Evolutionary conservation across 192 early-diverging fungal genomes (phyloP), one percentile per base, ranked within the genome.

Genomic region (Coemansia sp.): DNA sequence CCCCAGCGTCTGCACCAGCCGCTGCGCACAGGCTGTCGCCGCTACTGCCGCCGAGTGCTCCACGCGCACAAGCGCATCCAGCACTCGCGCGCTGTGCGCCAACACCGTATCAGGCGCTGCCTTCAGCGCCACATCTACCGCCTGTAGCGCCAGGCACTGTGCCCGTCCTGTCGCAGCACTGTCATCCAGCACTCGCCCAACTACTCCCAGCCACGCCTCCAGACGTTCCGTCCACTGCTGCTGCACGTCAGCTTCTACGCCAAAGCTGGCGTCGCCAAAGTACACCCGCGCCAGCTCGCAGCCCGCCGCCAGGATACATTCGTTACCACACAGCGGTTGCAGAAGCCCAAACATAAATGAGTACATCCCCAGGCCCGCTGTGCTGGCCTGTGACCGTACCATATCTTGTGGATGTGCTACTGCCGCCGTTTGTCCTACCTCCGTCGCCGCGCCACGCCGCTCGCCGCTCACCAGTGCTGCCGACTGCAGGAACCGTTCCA

Each of bases 401-500:
- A 72, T 48, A 10, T 23, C 54, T 10, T 62, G n/a, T 16, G 76
- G 76, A 26, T 55, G 65, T 18, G 76, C 76, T 8, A 67, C 67
- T n/a, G 69, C 49, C 30, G 76, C 62, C 4, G 70, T 55, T 9
- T 69, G 48, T 2, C 76, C 76, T 1, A 78, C 18, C 34, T 41
- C 73, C 5, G 64, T 56, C 12, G 64, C 77, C 60, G 44, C 57
- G 30, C 47, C 50, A 49, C 63, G 77, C 9, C 68, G 69, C 44
- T 69, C 77, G n/a, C 65, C 27, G 51, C 77, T 74, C 16, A 74
- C 38, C 30, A 70, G 64, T 19, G 77, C 62, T 31, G 64, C 65
- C 2, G 77, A 64, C 28, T 64, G 71, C 10, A 79, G 65, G 30
- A 64, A 79, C 14, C 77, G 64, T 14, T 54, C 30, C 6, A 79